Evolutionary conservation across 495 filamentous ascomycete species (phyloP), one percentile per base, ranked within the genome.

Genomic region (Friedmanniomyces simplex): DNA sequence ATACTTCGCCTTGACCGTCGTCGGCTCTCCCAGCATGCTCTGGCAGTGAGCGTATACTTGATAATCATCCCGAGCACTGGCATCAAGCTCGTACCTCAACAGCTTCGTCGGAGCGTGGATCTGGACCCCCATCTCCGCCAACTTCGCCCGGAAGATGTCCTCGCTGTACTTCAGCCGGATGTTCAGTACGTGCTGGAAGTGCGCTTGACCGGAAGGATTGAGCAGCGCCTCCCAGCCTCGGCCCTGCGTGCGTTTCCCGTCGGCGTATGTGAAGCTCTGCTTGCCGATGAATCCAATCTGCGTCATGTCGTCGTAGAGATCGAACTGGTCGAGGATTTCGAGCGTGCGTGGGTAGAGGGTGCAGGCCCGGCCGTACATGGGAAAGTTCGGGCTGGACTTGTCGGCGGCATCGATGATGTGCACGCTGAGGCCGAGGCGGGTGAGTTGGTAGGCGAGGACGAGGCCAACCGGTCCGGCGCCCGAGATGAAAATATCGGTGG

Each of bases 91-190:
- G n/a, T 20, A 20, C 2, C 16, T 30, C n/a, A 49, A 13, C 42
- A 57, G 43, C 26, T 42, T 48, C 32, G 37, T 30, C 28, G 54
- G 54, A 41, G 54, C 54, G 16, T 57, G 21, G 4, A 48, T 37
- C 28, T 3, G 12, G 16, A 26, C 21, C 14, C 26, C 42, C 45
- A 57, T 13, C 21, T 48, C 54, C 21, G 22, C 18, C 8, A 49
- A 13, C 24, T 42, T 26, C 30, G 12, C 22, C 14, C 54, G 41
- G 42, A 57, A 50, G 18, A 57, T 37, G 25, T 57, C 54, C 45
- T 57, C 54, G 41, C 54, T 57, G 21, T 57, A 57, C 46, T 57
- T 47, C 11, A 47, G 21, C 8, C 43, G 43, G 43, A 47, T 57
- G 22, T 57, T 57, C 25, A 57, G 14, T 5, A 12, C 6, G 24